phyloP scores from a whole-genome alignment of 257 asterid genomes.

The Solanum okadae region DNA sequence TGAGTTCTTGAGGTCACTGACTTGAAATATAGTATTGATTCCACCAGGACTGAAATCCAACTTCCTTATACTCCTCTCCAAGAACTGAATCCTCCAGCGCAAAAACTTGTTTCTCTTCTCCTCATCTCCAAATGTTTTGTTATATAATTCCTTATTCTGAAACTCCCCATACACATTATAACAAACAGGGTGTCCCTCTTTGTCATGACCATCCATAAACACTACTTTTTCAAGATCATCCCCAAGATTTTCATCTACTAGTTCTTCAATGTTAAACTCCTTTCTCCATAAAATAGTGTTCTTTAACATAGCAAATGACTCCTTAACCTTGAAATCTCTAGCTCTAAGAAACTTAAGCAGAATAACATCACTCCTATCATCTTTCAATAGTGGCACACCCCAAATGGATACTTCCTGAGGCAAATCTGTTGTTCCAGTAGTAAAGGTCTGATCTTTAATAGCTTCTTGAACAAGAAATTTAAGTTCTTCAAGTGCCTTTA shows the following conservation, averaged over 20 bases:
- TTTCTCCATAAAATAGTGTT: conserved; percentile 64
- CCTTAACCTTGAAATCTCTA: conserved; percentile 69
- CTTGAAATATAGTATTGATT: conserved; percentile 57
- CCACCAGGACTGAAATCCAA: conserved; percentile 80
- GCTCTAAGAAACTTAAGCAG: conserved; percentile 83
- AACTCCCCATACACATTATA: conserved; percentile 76
- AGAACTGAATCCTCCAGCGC: conserved; percentile 70
- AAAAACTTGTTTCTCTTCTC: conserved; percentile 42
- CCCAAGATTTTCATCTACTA: conserved; percentile 61
- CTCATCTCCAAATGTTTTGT: conserved; percentile 41
- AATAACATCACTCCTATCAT: conserved; percentile 62
- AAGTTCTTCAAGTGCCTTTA: conserved; percentile 42
- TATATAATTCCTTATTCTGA: conserved; percentile 58
- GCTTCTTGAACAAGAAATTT: conserved; percentile 41
- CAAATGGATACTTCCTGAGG: conserved; percentile 54
- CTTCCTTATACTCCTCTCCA: conserved; percentile 61
- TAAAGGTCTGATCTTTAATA: conserved; percentile 18
- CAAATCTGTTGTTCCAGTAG: neutral
- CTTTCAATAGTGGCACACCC: conserved; percentile 72
- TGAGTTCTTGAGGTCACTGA: conserved; percentile 82
- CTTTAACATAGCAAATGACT: conserved; percentile 57
- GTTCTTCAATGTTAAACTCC: conserved; percentile 51
- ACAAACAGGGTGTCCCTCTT: conserved; percentile 66
- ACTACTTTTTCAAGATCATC: conserved; percentile 79
- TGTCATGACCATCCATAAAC: conserved; percentile 81